Conservation (phyloP, 1,284 basidiomycete species). For the Caloboletus inedulis region DNA sequence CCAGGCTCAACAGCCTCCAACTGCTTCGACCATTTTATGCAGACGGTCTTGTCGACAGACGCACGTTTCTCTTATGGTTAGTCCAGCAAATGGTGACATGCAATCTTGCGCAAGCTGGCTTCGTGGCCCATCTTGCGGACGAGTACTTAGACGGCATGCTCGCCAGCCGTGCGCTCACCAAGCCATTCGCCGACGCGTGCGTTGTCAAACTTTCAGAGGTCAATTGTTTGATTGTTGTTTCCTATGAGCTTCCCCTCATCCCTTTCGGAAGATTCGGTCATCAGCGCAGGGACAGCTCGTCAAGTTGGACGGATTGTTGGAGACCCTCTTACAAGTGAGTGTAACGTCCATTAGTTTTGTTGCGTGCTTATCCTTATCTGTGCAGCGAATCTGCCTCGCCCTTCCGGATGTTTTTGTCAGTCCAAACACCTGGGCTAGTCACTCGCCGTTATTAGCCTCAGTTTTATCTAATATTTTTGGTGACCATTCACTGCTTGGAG, state of each 20-base stretch:
- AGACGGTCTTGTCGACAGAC: conserved; percentile 80
- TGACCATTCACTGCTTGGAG: conserved; percentile 31
- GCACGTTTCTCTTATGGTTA: conserved; percentile 81
- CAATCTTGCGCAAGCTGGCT: conserved; percentile 84
- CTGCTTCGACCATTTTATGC: conserved; percentile 77
- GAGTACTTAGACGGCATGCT: conserved; percentile 77
- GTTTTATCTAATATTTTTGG: conserved; percentile 42
- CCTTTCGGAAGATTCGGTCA: conserved; percentile 46
- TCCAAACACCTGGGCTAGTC: conserved; percentile 61
- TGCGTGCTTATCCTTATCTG: conserved; percentile 3
- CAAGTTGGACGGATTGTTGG: conserved; percentile 54
- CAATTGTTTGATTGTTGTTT: conserved; percentile 6
- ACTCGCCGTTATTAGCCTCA: conserved; percentile 47
- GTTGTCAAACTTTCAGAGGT: conserved; percentile 71
- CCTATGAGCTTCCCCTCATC: neutral
- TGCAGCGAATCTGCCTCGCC: conserved; percentile 59
- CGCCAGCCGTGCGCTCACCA: conserved; percentile 59
- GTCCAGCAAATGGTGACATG: conserved; percentile 72
- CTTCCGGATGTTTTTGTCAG: conserved; percentile 73
- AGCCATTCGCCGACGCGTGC: conserved; percentile 66
- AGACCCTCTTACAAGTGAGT: conserved; percentile 56
- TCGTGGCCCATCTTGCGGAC: conserved; percentile 73
- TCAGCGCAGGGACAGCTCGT: conserved; percentile 53
- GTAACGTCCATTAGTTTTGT: neutral
- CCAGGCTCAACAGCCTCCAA: conserved; percentile 49